These are phyloP conservation scores for Pseudocercospora fuligena DNA, from an alignment of 2,329 filamentous ascomycete genomes.

Conservation along the genomic window DNA sequence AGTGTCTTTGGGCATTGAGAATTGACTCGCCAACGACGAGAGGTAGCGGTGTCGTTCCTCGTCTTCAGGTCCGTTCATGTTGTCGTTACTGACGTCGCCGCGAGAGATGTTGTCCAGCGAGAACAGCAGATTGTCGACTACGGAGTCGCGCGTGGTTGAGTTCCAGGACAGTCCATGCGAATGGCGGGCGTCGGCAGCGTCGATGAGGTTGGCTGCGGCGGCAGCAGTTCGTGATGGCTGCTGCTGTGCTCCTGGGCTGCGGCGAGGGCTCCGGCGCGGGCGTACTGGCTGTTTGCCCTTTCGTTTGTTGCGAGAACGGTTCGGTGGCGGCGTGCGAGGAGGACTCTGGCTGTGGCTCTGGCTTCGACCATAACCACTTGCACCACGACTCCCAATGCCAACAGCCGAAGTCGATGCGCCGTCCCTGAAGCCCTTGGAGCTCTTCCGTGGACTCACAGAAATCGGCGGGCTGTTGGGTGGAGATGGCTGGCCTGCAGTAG, in stretches of 20 bases:
- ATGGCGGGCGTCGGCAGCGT: conserved; percentile 44
- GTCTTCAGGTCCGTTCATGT: conserved; percentile 26
- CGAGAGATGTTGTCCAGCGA: conserved; percentile 82
- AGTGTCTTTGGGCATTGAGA: conserved; percentile 17
- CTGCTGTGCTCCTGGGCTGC: conserved; percentile 13
- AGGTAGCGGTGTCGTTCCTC: conserved; percentile 29
- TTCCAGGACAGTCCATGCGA: conserved; percentile 87
- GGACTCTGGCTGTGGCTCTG: conserved; percentile 16
- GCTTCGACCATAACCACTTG: conserved; percentile 4
- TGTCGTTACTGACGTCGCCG: conserved; percentile 16
- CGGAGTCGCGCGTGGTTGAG: conserved; percentile 80
- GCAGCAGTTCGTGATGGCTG: conserved; percentile 6
- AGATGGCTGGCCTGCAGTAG: conserved; percentile 10
- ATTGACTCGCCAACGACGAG: conserved; percentile 23
- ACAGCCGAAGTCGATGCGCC: neutral
- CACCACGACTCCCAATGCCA: neutral
- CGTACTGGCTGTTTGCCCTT: conserved; percentile 22
- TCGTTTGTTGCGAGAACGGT: conserved; percentile 13
- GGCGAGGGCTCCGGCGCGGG: conserved; percentile 15
- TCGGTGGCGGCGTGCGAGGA: conserved; percentile 23
- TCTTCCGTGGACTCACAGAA: conserved; percentile 6
- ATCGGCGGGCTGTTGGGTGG: conserved; percentile 10
- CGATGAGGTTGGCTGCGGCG: neutral
- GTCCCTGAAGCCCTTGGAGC: conserved; percentile 11
- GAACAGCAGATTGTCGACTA: conserved; percentile 93